phyloP scores from a whole-genome alignment of 495 filamentous ascomycete species.

The Penicillium macrosclerotiorum region DNA sequence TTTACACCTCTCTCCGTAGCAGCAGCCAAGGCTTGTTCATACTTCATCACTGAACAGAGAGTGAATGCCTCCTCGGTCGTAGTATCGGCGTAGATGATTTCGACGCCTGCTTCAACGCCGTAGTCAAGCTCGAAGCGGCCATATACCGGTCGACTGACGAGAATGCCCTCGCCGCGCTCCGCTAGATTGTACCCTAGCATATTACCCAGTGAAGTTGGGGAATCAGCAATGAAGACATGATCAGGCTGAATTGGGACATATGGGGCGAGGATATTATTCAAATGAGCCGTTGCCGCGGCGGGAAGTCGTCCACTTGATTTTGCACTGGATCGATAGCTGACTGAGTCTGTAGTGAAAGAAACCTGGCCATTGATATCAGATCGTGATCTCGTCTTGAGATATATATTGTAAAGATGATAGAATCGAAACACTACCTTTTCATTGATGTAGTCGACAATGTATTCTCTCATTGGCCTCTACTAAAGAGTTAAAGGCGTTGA shows the following conservation, averaged over 20 bases:
- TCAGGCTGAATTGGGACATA: slow-evolving; percentile 27
- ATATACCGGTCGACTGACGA: slow-evolving; percentile 42
- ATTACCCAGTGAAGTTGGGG: slow-evolving; percentile 32
- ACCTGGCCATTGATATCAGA: too few species aligned
- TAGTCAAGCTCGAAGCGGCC: slow-evolving; percentile 42
- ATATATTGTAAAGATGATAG: background rate
- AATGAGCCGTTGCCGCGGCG: slow-evolving; percentile 28
- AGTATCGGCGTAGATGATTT: slow-evolving; percentile 37
- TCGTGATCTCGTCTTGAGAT: too few species aligned
- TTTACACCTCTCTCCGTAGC: slow-evolving; percentile 15
- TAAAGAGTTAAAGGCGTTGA: background rate
- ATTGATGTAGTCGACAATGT: slow-evolving; percentile 34
- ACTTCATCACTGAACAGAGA: slow-evolving; percentile 26
- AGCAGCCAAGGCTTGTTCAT: slow-evolving; percentile 25
- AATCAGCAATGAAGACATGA: slow-evolving; percentile 36
- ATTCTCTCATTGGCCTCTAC: slow-evolving; percentile 27
- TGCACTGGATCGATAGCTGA: slow-evolving; percentile 33
- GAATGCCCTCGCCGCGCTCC: slow-evolving; percentile 42
- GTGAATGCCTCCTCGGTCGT: slow-evolving; percentile 28
- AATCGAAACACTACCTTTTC: slow-evolving; percentile 19
- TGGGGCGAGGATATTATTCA: slow-evolving; percentile 40
- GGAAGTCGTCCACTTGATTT: slow-evolving; percentile 28
- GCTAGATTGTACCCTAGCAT: slow-evolving; percentile 43
- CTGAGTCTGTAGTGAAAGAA: slow-evolving; percentile 23
- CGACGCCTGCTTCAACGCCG: slow-evolving; percentile 31